Evolutionary conservation across 495 filamentous ascomycete genomes (phyloP).

Genomic region (Melanomma pulvis-pyrius): DNA sequence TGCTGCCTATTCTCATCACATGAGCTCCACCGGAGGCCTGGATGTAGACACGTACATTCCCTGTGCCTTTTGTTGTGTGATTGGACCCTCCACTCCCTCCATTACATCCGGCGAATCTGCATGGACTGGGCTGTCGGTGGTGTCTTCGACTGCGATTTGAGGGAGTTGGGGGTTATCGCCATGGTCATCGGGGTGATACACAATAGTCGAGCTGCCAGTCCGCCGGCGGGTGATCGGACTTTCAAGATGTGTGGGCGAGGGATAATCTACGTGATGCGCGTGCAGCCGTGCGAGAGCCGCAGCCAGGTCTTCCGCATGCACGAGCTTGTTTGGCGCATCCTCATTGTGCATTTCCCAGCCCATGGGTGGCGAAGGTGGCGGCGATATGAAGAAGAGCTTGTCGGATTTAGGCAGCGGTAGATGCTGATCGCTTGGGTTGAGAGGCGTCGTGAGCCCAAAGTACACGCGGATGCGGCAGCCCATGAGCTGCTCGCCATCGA

Average conservation of each 20-base stretch:
- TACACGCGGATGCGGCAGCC: conserved; percentile 76
- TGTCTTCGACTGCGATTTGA: conserved; percentile 89
- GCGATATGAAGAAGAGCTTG: conserved; percentile 96
- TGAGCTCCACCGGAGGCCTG: conserved; percentile 88
- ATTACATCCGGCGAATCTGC: conserved; percentile 42
- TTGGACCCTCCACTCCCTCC: conserved; percentile 54
- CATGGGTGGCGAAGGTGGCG: conserved; percentile 86
- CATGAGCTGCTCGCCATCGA: conserved; percentile 72
- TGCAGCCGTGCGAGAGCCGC: conserved; percentile 64
- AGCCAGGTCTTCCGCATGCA: conserved; percentile 88
- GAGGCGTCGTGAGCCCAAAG: conserved; percentile 80
- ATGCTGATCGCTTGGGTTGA: conserved; percentile 63
- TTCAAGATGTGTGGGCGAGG: conserved; percentile 32
- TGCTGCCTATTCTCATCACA: conserved; percentile 48
- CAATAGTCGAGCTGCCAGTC: conserved; percentile 65
- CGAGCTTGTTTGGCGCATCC: conserved; percentile 89
- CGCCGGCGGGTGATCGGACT: conserved; percentile 49
- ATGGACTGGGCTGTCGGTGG: conserved; percentile 61
- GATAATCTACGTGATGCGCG: conserved; percentile 40
- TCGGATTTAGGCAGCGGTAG: conserved; percentile 80
- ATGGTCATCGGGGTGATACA: conserved; percentile 76
- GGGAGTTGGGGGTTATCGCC: conserved; percentile 77
- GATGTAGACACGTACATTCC: conserved; percentile 67
- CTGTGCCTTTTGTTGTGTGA: conserved; percentile 32
- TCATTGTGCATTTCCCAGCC: conserved; percentile 91